These are phyloP conservation scores for Blastobotrys serpentis DNA, from an alignment of 1,139 yeast genomes.

Conservation along the genomic window DNA sequence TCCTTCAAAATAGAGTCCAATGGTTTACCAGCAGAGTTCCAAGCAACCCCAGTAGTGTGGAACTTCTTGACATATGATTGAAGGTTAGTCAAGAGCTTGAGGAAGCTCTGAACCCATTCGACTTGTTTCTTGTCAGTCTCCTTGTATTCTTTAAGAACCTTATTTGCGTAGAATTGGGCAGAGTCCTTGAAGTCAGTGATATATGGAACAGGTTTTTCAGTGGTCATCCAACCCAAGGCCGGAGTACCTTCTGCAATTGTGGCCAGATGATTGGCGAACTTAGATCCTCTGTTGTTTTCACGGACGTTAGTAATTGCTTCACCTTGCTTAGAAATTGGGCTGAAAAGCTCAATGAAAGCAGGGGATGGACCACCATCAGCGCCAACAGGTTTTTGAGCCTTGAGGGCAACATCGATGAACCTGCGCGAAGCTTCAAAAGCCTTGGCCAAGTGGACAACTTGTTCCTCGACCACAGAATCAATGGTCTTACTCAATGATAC, in stretches of 20 bases:
- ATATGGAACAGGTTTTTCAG: slow-evolving; percentile 63
- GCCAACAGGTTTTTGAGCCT: slow-evolving; percentile 59
- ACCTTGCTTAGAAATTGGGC: slow-evolving; percentile 66
- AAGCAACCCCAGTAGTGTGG: slow-evolving; percentile 79
- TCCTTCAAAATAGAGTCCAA: slow-evolving; percentile 37
- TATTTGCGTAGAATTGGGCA: slow-evolving; percentile 91
- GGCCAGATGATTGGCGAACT: slow-evolving; percentile 67
- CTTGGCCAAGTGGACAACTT: slow-evolving; percentile 52
- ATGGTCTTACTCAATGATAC: slow-evolving; percentile 55
- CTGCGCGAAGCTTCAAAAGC: slow-evolving; percentile 62
- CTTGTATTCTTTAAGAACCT: slow-evolving; percentile 79
- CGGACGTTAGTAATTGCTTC: slow-evolving; percentile 60
- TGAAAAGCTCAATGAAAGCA: slow-evolving; percentile 54
- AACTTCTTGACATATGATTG: slow-evolving; percentile 69
- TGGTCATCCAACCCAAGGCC: slow-evolving; percentile 86
- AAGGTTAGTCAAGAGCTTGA: slow-evolving; percentile 64
- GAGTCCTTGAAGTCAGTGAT: slow-evolving; percentile 86
- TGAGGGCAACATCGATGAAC: slow-evolving; percentile 59
- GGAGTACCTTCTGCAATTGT: slow-evolving; percentile 88
- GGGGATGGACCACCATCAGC: slow-evolving; percentile 42
- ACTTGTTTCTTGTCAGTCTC: slow-evolving; percentile 65
- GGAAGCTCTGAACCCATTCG: slow-evolving; percentile 76
- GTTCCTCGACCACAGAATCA: slow-evolving; percentile 63
- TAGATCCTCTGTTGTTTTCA: slow-evolving; percentile 70
- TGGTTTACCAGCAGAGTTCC: slow-evolving; percentile 59